These are phyloP conservation scores for Lactarius hengduanensis DNA, from an alignment of 768 basidiomycete species.

Conservation along the genomic window DNA sequence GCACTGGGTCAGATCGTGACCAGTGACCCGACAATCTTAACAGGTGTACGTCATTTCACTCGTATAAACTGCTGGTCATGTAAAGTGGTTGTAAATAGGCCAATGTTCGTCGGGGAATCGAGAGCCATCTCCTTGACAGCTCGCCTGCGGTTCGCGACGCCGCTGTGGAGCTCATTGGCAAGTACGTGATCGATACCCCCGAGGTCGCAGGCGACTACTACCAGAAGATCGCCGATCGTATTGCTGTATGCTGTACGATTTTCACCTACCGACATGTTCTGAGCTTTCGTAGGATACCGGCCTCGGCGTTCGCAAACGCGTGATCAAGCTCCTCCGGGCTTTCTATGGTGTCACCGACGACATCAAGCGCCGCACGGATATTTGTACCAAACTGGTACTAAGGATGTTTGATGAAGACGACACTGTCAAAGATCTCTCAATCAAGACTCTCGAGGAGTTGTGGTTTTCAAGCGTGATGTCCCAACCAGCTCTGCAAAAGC, in stretches of 20 bases:
- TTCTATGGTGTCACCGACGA: conserved; percentile 71
- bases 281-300: conserved; percentile 75
- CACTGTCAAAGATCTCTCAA: conserved; percentile 87
- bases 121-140: conserved; percentile 84
- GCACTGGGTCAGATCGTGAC: conserved; percentile 88
- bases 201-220: conserved; percentile 91
- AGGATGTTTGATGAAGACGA: conserved; percentile 94
- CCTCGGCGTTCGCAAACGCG: conserved; percentile 88
- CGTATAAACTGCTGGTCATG: not conserved
- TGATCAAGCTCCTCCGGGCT: conserved; percentile 88
- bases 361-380: conserved; percentile 64
- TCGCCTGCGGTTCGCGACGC: conserved; percentile 96
- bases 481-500: conserved; percentile 36
- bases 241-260: conserved; percentile 59
- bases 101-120: conserved; percentile 82
- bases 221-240: conserved; percentile 81
- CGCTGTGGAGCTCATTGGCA: conserved; percentile 96
- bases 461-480: conserved; percentile 60
- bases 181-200: conserved; percentile 88
- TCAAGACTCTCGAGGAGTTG: conserved; percentile 86
- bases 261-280: not conserved
- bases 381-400: conserved; percentile 75
- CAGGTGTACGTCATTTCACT: conserved; percentile 50
- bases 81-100: conserved; percentile 43
- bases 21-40: conserved; percentile 81